Evolutionary conservation across 1,139 yeast genomes (phyloP).

Genomic region (Candida gigantensis): DNA sequence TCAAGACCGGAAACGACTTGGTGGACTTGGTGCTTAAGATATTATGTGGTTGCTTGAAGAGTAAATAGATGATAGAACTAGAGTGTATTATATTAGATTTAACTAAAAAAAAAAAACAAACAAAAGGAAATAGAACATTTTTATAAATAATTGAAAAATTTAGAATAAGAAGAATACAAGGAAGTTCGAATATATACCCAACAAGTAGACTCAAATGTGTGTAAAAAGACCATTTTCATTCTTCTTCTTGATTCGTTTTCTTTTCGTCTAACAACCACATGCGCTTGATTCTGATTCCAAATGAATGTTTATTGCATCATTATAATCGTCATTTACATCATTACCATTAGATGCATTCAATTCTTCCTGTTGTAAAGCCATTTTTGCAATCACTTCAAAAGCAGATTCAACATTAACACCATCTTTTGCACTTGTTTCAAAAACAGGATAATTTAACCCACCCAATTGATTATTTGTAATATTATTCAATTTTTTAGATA

Average conservation of each 20-base stretch:
- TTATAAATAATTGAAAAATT: too few species aligned
- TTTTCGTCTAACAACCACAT: constrained; percentile 63
- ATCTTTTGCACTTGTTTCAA: constrained; percentile 93
- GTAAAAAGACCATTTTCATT: too few species aligned
- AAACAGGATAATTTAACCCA: constrained; percentile 75
- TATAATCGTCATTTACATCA: constrained; percentile 73
- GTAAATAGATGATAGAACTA: constrained; percentile 4
- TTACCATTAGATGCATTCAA: constrained; percentile 83
- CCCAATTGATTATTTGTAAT: constrained; percentile 82
- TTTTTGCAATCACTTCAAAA: constrained; percentile 92
- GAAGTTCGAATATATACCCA: too few species aligned
- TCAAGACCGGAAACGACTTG: constrained; percentile 23
- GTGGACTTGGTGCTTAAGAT: constrained; percentile 32
- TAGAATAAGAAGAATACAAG: too few species aligned
- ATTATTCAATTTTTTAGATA: constrained; percentile 79
- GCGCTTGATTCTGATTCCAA: constrained; percentile 77
- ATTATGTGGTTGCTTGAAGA: constrained; percentile 35
- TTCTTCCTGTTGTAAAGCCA: constrained; percentile 90
- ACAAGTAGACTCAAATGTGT: too few species aligned
- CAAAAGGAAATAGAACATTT: too few species aligned
- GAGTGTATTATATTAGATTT: constrained; percentile 1
- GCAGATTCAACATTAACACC: constrained; percentile 94
- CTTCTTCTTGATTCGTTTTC: background rate
- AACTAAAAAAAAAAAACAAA: constrained; percentile 1
- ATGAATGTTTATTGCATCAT: constrained; percentile 94